Conservation (phyloP, 129 eudicot genomes). For the Cynara cardunculus region DNA sequence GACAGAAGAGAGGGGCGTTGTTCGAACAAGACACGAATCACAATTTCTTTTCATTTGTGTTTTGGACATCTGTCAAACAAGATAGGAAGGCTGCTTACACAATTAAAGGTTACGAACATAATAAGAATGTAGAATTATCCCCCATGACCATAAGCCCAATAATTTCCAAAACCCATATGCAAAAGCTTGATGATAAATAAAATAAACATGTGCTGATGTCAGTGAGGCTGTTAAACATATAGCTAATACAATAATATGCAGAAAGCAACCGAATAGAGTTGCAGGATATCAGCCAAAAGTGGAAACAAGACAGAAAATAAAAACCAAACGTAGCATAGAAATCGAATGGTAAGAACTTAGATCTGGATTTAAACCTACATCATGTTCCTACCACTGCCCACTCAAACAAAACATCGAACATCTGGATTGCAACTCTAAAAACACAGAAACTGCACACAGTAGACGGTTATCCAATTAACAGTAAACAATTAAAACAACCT, state of each 20-base stretch:
- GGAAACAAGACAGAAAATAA: background rate
- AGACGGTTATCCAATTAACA: no score
- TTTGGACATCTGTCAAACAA: no score
- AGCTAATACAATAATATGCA: background rate
- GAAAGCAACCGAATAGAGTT: background rate
- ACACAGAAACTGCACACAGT: background rate
- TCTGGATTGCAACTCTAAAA: slow-evolving; percentile 8
- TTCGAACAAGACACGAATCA: no score
- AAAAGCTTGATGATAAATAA: background rate
- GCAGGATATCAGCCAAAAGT: background rate
- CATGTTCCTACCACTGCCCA: background rate
- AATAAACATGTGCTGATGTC: background rate
- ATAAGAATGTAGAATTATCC: background rate
- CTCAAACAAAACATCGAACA: slow-evolving; percentile 23
- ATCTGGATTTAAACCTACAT: background rate
- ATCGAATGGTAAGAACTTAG: background rate
- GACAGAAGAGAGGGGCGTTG: no score
- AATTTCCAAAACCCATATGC: background rate
- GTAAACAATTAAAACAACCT: no score
- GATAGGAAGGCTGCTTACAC: no score
- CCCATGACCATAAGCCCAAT: background rate
- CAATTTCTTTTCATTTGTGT: no score
- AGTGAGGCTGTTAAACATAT: background rate
- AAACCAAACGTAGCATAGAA: background rate
- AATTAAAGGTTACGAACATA: background rate